Evolutionary conservation across 164 flowering plant genomes (phyloP).

Genomic region (Dillenia turbinata): DNA sequence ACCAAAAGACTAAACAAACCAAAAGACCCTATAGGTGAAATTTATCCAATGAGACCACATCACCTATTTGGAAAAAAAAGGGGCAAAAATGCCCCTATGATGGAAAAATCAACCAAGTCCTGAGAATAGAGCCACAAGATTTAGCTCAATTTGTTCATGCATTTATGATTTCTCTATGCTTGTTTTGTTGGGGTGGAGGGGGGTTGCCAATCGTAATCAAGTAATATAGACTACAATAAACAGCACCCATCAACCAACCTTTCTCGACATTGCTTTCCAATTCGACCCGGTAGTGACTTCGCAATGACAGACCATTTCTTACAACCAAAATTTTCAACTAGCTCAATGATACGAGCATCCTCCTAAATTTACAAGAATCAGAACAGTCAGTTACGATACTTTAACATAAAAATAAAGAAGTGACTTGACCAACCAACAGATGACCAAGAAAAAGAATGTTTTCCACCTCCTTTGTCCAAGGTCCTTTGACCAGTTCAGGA

Average conservation of each 20-base stretch:
- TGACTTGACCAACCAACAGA: neutral
- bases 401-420: neutral
- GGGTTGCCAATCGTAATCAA: too few species aligned
- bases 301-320: slow-evolving; percentile 70
- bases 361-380: slow-evolving; percentile 39
- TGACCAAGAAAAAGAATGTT: neutral
- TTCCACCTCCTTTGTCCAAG: slow-evolving; percentile 73
- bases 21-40: too few species aligned
- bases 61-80: too few species aligned
- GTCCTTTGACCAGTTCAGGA: slow-evolving; percentile 72
- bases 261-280: slow-evolving; percentile 77
- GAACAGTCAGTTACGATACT: neutral
- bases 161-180: too few species aligned
- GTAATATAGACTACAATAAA: too few species aligned
- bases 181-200: too few species aligned
- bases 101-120: too few species aligned
- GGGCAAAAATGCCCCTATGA: too few species aligned
- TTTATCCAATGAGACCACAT: too few species aligned
- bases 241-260: slow-evolving; percentile 18
- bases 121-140: too few species aligned
- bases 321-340: slow-evolving; percentile 44
- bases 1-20: too few species aligned
- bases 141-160: too few species aligned
- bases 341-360: slow-evolving; percentile 49
- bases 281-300: slow-evolving; percentile 60